Evolutionary conservation across 257 asterid genomes (phyloP).

Genomic region (Nicotiana knightiana): DNA sequence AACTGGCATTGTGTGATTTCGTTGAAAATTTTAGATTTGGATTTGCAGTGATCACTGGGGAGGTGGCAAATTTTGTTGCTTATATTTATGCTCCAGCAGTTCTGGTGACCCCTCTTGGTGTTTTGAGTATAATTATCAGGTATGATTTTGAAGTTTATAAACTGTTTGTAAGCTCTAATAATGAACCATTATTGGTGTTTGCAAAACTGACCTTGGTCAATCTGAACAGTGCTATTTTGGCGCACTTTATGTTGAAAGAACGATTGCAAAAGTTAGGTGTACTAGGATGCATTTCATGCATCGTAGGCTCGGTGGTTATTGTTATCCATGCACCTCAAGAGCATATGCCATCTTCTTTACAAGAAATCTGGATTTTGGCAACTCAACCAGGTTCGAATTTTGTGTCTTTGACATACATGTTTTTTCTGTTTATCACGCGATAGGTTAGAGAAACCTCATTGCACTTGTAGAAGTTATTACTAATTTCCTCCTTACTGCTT

Average conservation of each 20-base stretch:
- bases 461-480: not conserved
- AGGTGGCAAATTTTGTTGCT: slow-evolving; percentile 65
- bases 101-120: slow-evolving; percentile 74
- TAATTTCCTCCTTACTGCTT: slow-evolving; percentile 21
- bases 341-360: slow-evolving; percentile 47
- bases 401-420: not conserved
- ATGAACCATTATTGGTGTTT: not conserved
- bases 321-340: slow-evolving; percentile 69
- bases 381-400: slow-evolving; percentile 48
- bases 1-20: not conserved
- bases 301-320: slow-evolving; percentile 60
- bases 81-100: slow-evolving; percentile 77
- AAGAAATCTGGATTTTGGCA: slow-evolving; percentile 60
- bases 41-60: slow-evolving; percentile 58
- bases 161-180: not conserved
- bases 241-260: slow-evolving; percentile 60
- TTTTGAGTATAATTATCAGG: slow-evolving; percentile 73
- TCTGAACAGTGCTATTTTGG: slow-evolving; percentile 44
- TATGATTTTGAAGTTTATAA: slow-evolving; percentile 8
- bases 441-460: not conserved
- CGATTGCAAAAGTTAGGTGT: slow-evolving; percentile 48
- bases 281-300: slow-evolving; percentile 54
- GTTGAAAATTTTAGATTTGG: not conserved
- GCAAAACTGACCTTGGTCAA: not conserved
- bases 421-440: not conserved